phyloP scores from a whole-genome alignment of 1,139 yeast genomes.

The Sugiyamaella japonica region DNA sequence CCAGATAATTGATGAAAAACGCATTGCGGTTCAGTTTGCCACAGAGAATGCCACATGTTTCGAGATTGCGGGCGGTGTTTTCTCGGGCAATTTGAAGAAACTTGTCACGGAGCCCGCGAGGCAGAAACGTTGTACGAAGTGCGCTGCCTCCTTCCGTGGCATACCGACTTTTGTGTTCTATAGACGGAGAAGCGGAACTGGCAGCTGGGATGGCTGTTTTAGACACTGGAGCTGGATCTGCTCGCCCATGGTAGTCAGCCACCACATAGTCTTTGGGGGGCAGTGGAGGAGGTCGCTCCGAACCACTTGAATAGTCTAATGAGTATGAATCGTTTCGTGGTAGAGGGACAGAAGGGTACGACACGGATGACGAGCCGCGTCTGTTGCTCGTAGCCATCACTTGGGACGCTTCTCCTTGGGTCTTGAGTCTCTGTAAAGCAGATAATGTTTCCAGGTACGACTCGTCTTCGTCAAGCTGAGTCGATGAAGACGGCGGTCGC shows the following conservation, averaged over 20 bases:
- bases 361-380: neutral
- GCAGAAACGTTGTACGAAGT: slow-evolving; percentile 52
- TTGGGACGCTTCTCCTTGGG: slow-evolving; percentile 1
- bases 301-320: slow-evolving; percentile 3
- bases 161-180: slow-evolving; percentile 43
- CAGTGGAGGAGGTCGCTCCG: slow-evolving; percentile 22
- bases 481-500: too few species aligned
- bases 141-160: slow-evolving; percentile 55
- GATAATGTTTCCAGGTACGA: slow-evolving; percentile 27
- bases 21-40: slow-evolving; percentile 58
- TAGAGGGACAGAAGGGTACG: slow-evolving; percentile 20
- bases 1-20: slow-evolving; percentile 56
- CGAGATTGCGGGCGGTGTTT: slow-evolving; percentile 52
- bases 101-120: slow-evolving; percentile 43
- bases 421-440: slow-evolving; percentile 24
- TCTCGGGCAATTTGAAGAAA: slow-evolving; percentile 49
- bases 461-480: slow-evolving; percentile 1
- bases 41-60: slow-evolving; percentile 63
- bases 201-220: neutral
- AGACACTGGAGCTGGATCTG: neutral
- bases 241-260: neutral
- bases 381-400: neutral
- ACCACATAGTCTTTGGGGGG: slow-evolving; percentile 28
- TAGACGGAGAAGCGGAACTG: neutral
- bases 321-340: slow-evolving; percentile 1